phyloP scores from a whole-genome alignment of 2,329 filamentous ascomycete species.

The Botryosphaeria dothidea region DNA sequence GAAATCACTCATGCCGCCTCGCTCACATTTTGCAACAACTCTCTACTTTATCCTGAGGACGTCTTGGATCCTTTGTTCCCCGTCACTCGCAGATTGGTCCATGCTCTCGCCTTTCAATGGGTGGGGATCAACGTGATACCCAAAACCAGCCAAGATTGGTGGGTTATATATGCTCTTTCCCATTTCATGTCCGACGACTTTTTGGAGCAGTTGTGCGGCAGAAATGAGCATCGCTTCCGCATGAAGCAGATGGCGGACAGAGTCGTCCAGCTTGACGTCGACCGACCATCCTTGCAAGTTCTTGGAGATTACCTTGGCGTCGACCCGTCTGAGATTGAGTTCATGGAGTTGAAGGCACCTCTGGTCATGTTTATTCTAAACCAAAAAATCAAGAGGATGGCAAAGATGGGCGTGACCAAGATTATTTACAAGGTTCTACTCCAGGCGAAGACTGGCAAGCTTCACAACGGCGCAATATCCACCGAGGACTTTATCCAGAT shows the following conservation, averaged over 20 bases:
- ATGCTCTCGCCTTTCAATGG: conserved; percentile 88
- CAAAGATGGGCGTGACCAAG: conserved; percentile 83
- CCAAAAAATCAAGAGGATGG: conserved; percentile 64
- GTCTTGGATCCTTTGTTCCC: conserved; percentile 84
- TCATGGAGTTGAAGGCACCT: conserved; percentile 86
- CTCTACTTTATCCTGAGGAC: conserved; percentile 79
- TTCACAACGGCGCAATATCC: conserved; percentile 69
- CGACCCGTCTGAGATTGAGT: conserved; percentile 83
- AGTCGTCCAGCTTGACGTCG: conserved; percentile 77
- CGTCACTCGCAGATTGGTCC: conserved; percentile 76
- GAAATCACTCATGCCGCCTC: conserved; percentile 79
- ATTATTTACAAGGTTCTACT: conserved; percentile 85
- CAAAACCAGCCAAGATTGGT: conserved; percentile 76
- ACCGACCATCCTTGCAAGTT: conserved; percentile 78
- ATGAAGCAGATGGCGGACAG: conserved; percentile 83
- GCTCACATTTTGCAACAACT: conserved; percentile 82
- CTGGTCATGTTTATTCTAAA: conserved; percentile 93
- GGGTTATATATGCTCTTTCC: conserved; percentile 86
- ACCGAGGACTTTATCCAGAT: conserved; percentile 76
- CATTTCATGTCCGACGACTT: conserved; percentile 96
- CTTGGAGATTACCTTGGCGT: conserved; percentile 77
- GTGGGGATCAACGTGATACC: conserved; percentile 91
- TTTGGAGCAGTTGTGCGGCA: conserved; percentile 85
- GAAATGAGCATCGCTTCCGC: conserved; percentile 90
- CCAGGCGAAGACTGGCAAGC: conserved; percentile 79